phyloP scores from a whole-genome alignment of 768 basidiomycete species.

The Suillus plorans region DNA sequence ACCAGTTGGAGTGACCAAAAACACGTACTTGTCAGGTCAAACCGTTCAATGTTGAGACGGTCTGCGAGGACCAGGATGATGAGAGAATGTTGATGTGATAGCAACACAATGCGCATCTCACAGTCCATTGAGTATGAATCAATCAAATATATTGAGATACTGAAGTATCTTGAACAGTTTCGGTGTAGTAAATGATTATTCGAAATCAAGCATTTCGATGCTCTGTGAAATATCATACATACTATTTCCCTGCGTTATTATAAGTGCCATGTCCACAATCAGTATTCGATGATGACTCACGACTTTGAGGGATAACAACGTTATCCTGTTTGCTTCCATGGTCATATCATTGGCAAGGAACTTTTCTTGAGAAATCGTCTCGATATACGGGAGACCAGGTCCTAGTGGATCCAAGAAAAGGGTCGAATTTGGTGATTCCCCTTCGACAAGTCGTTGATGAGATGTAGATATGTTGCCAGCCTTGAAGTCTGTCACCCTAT shows the following conservation, averaged over 20 bases:
- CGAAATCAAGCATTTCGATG: not conserved
- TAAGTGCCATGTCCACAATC: not conserved
- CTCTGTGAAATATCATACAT: not conserved
- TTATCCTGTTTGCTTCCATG: not conserved
- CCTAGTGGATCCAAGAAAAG: not conserved
- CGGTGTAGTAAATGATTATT: not conserved
- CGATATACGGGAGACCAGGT: not conserved
- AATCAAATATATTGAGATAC: not conserved
- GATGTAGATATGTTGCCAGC: not conserved
- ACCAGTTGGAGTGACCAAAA: not conserved
- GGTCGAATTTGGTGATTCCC: not conserved
- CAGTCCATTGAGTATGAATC: not conserved
- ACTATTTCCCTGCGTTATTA: not conserved
- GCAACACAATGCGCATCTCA: not conserved
- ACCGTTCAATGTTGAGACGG: not conserved
- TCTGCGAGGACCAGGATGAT: not conserved
- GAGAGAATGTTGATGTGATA: not conserved
- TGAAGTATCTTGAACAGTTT: not conserved
- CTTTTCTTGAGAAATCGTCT: not conserved
- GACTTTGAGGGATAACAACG: not conserved
- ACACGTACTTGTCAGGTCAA: not conserved
- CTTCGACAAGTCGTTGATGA: not conserved
- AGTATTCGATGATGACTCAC: not conserved
- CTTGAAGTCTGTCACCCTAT: not conserved
- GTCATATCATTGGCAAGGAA: not conserved